phyloP scores from a whole-genome alignment of 768 basidiomycete genomes.

The Suillus ampliporus region DNA sequence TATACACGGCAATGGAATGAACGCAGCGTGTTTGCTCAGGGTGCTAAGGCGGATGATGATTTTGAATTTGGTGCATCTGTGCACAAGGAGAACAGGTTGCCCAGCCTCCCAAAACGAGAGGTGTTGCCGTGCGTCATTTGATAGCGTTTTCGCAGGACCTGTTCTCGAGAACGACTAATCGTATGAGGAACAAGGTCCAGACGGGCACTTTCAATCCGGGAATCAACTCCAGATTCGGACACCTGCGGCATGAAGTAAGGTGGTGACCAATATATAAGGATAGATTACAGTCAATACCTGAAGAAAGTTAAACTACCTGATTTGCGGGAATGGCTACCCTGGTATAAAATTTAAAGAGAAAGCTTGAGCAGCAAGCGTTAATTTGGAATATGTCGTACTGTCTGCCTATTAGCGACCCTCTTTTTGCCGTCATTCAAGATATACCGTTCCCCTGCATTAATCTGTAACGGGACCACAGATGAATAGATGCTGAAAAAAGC shows the following conservation, averaged over 20 bases:
- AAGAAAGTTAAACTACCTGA: constrained; percentile 31
- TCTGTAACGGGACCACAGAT: constrained; percentile 37
- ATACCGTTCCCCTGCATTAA: constrained; percentile 33
- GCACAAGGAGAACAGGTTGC: constrained; percentile 36
- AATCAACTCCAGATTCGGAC: constrained; percentile 24
- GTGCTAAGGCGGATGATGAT: constrained; percentile 25
- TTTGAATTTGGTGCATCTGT: constrained; percentile 30
- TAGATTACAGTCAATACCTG: constrained; percentile 27
- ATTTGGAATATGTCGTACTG: constrained; percentile 29
- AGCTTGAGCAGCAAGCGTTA: constrained; percentile 20
- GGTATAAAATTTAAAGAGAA: constrained; percentile 25
- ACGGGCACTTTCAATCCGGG: constrained; percentile 25
- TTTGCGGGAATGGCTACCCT: constrained; percentile 32
- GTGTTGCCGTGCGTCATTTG: constrained; percentile 40
- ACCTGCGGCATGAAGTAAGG: constrained; percentile 25
- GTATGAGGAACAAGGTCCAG: constrained; percentile 29
- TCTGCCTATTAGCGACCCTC: constrained; percentile 19
- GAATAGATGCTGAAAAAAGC: constrained; percentile 13
- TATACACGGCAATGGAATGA: constrained; percentile 23
- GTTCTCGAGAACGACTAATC: constrained; percentile 45
- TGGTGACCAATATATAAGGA: constrained; percentile 32
- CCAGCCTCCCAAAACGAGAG: constrained; percentile 32
- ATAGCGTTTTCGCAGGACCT: constrained; percentile 40
- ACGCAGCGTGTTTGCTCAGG: constrained; percentile 18
- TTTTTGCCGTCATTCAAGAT: constrained; percentile 30